A percentile compares a stretch with the other conserved stretches of the same genome.
Evolutionary conservation across 768 basidiomycete genomes (phyloP).

Genomic region (Termitomyces bulborhizus): DNA sequence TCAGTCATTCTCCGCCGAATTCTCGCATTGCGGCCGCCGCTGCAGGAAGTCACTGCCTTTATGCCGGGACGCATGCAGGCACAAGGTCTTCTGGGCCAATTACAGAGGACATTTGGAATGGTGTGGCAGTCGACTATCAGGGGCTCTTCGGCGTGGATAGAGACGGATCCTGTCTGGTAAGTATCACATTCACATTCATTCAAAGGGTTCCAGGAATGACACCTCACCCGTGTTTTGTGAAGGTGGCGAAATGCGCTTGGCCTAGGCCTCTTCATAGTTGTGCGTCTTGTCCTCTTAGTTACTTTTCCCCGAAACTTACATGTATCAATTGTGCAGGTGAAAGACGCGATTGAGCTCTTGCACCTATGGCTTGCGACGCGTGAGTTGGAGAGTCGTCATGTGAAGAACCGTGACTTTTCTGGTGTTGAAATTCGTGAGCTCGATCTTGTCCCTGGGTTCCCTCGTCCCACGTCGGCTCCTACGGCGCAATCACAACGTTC

Average conservation of each 20-base stretch:
- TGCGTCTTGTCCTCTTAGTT: conserved; percentile 23
- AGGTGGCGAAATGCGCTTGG: conserved; percentile 68
- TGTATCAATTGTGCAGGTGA: conserved; percentile 34
- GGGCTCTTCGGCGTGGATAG: conserved; percentile 56
- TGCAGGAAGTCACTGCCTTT: conserved; percentile 10
- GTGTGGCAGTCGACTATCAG: conserved; percentile 45
- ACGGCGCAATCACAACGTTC: not conserved
- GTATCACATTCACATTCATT: conserved; percentile 8
- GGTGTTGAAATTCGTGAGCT: conserved; percentile 63
- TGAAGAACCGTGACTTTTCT: conserved; percentile 67
- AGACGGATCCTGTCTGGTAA: conserved; percentile 71
- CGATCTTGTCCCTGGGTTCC: conserved; percentile 45
- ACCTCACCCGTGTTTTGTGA: not conserved
- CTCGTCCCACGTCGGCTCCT: not conserved
- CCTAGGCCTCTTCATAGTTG: conserved; percentile 60
- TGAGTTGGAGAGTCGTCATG: conserved; percentile 60
- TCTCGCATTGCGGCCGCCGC: conserved; percentile 26
- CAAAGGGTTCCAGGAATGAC: not conserved
- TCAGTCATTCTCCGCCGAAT: conserved; percentile 34
- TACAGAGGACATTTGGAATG: conserved; percentile 24
- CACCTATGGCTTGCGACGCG: conserved; percentile 67
- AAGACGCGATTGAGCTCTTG: conserved; percentile 60
- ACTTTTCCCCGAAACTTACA: not conserved
- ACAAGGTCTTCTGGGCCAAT: conserved; percentile 16
- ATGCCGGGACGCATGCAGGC: conserved; percentile 5